These are phyloP conservation scores for Bauhinia variegata DNA, from an alignment of 306 rosid species.

Conservation along the genomic window DNA sequence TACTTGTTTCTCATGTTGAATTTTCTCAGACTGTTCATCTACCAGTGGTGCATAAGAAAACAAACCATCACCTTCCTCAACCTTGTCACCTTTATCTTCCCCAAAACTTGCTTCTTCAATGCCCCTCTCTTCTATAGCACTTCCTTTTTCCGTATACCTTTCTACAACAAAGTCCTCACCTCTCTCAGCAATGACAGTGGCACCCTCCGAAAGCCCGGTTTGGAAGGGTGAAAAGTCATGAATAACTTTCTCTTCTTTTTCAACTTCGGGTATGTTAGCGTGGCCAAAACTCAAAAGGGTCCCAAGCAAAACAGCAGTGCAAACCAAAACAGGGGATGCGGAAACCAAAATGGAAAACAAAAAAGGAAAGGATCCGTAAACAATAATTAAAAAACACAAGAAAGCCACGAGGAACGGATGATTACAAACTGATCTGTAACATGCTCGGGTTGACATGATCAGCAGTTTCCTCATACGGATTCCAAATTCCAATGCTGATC, in stretches of 20 bases:
- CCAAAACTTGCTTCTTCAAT: conserved; percentile 44
- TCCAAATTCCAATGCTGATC: conserved; percentile 58
- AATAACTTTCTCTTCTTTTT: conserved; percentile 53
- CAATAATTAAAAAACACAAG: conserved; percentile 61
- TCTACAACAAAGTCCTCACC: conserved; percentile 63
- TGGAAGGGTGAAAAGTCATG: conserved; percentile 54
- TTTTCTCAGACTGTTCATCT: conserved; percentile 32
- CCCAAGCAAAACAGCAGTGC: conserved; percentile 94
- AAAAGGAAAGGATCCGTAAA: conserved; percentile 72
- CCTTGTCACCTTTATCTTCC: conserved; percentile 45
- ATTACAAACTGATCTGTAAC: conserved; percentile 63
- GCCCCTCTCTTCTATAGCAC: conserved; percentile 53
- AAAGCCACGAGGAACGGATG: conserved; percentile 78
- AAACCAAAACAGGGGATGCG: conserved; percentile 87
- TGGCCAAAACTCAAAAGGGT: conserved; percentile 93
- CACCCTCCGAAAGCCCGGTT: conserved; percentile 53
- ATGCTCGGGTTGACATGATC: conserved; percentile 44
- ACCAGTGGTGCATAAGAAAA: conserved; percentile 48
- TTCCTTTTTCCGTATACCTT: conserved; percentile 46
- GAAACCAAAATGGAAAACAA: conserved; percentile 72
- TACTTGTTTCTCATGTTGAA: conserved; percentile 42
- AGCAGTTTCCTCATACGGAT: conserved; percentile 55
- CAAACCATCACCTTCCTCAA: conserved; percentile 44
- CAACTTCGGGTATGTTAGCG: conserved; percentile 71
- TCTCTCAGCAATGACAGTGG: conserved; percentile 52